Conservation (phyloP, 163 green algal genomes). For the Trebouxiophyceae sp. region DNA sequence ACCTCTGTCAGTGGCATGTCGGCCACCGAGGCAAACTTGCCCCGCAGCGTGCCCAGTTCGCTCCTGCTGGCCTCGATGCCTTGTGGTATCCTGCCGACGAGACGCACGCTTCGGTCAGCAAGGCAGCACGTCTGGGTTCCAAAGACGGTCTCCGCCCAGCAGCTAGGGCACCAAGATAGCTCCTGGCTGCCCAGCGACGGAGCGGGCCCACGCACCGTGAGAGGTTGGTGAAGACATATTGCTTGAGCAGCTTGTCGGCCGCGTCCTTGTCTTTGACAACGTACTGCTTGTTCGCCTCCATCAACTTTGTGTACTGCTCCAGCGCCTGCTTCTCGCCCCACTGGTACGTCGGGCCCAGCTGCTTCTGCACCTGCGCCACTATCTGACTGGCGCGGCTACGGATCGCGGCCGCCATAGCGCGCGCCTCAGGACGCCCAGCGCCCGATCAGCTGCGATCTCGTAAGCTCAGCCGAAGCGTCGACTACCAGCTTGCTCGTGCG, state of each 20-base stretch:
- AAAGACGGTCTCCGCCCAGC: too few relatives aligned
- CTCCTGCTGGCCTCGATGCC: conserved; percentile 18
- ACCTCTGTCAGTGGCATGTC: conserved; percentile 52
- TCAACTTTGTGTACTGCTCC: conserved; percentile 34
- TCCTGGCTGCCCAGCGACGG: neutral
- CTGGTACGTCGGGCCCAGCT: conserved; percentile 28
- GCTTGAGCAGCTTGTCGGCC: conserved; percentile 53
- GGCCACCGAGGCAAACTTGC: conserved; percentile 19
- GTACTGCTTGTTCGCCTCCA: conserved; percentile 51
- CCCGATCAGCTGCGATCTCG: too few relatives aligned
- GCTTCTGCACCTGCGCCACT: conserved; percentile 16
- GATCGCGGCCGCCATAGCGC: neutral
- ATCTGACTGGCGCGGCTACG: neutral
- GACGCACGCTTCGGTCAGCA: neutral
- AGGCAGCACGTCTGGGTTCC: too few relatives aligned
- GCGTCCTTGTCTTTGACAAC: conserved; percentile 50
- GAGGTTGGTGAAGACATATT: conserved; percentile 59
- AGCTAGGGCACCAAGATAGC: too few relatives aligned
- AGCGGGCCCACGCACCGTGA: conserved; percentile 25
- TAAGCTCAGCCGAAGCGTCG: too few relatives aligned
- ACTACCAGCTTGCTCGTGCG: too few relatives aligned
- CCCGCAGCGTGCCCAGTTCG: conserved; percentile 32
- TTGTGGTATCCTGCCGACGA: conserved; percentile 27
- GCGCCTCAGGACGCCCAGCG: too few relatives aligned
- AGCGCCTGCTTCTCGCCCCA: conserved; percentile 18